Evolutionary conservation across 169 alveolate species (phyloP).

Genomic region (Besnoitia besnoiti): DNA sequence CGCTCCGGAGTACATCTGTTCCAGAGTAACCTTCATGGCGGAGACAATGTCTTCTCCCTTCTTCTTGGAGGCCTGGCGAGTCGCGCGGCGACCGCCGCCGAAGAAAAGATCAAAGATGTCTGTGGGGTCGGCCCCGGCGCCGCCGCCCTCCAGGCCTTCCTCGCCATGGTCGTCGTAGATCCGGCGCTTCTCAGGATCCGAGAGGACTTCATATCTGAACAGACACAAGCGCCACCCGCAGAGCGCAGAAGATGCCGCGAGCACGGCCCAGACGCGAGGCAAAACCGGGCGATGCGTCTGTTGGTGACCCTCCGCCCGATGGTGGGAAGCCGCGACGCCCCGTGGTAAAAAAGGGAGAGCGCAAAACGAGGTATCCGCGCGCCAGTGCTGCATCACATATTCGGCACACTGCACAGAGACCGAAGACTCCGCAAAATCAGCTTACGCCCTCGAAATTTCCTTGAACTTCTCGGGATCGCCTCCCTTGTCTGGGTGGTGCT

Average conservation of each 20-base stretch:
- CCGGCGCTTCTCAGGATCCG: conserved; percentile 96
- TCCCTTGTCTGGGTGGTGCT: conserved; percentile 99
- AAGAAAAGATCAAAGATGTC: conserved; percentile 93
- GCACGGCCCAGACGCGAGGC: neutral
- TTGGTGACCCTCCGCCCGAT: neutral
- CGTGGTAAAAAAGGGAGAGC: neutral
- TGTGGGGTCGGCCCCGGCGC: conserved; percentile 77
- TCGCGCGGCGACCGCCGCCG: conserved; percentile 92
- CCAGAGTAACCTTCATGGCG: conserved; percentile 93
- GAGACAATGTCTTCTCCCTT: conserved; percentile 91
- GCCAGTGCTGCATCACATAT: neutral
- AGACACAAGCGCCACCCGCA: neutral
- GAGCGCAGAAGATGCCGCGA: neutral
- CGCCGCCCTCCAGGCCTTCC: conserved; percentile 94
- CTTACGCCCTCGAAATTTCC: conserved; percentile 95
- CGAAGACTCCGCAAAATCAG: neutral
- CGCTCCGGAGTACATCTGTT: conserved; percentile 96
- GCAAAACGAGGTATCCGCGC: neutral
- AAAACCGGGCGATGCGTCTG: too few species aligned
- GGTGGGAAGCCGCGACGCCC: neutral
- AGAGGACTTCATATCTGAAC: conserved; percentile 92
- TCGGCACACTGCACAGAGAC: neutral
- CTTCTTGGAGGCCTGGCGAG: conserved; percentile 84
- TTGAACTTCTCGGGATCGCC: conserved; percentile 97
- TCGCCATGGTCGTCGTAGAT: conserved; percentile 97